These are phyloP conservation scores for Kwoniella europaea DNA, from an alignment of 768 basidiomycete species.

Conservation along the genomic window DNA sequence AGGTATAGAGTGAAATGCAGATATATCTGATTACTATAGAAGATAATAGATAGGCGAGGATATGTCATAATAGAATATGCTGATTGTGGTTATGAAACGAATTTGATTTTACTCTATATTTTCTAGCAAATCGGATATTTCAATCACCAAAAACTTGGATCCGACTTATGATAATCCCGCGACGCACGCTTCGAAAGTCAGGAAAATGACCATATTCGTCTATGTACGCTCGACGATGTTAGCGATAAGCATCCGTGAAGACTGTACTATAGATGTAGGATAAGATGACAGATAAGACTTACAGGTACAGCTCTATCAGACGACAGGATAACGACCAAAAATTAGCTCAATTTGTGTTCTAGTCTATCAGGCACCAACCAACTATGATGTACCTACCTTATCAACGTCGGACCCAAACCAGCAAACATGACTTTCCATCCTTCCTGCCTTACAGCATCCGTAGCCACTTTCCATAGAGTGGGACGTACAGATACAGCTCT, in stretches of 20 bases:
- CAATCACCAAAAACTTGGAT: too few species aligned
- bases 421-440: conserved; percentile 74
- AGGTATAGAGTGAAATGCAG: not conserved
- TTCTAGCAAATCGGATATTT: too few species aligned
- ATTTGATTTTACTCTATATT: too few species aligned
- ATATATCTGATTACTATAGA: not conserved
- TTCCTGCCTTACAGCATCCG: conserved; percentile 61
- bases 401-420: conserved; percentile 78
- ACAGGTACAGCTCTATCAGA: conserved; percentile 34
- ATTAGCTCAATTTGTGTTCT: not conserved
- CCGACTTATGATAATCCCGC: conserved; percentile 32
- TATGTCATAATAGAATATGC: too few species aligned
- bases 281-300: conserved; percentile 7
- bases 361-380: not conserved
- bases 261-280: not conserved
- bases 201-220: conserved; percentile 56
- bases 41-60: too few species aligned
- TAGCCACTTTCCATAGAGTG: conserved; percentile 33
- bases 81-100: too few species aligned
- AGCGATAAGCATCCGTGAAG: not conserved
- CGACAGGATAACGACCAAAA: not conserved
- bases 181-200: conserved; percentile 57
- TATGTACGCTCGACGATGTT: not conserved
- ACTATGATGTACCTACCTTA: conserved; percentile 64
- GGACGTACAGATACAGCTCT: not conserved